A percentile compares a stretch with the other conserved stretches of the same genome.
Evolutionary conservation across 192 early-diverging fungal genomes (phyloP).

Genomic region (Paraglomus occultum): DNA sequence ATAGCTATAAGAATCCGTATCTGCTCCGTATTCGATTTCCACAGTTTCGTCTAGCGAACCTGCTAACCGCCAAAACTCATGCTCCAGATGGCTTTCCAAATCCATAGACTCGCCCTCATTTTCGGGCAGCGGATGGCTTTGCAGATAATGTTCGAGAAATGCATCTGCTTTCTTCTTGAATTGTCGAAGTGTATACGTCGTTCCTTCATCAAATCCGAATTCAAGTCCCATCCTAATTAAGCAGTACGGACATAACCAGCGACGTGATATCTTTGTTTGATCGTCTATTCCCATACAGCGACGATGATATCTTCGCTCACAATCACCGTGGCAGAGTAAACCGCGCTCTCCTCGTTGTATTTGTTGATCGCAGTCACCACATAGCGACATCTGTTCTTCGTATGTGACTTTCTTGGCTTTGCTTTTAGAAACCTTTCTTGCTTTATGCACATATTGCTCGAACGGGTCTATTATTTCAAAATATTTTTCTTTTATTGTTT

Average conservation of each 20-base stretch:
- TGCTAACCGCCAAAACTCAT: slow-evolving; percentile 92
- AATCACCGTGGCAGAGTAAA: slow-evolving; percentile 11
- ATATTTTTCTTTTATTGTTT: slow-evolving; percentile 62
- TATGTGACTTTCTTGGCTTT: slow-evolving; percentile 38
- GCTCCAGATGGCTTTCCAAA: slow-evolving; percentile 78
- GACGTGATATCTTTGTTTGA: slow-evolving; percentile 50
- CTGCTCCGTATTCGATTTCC: slow-evolving; percentile 96
- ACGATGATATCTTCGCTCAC: slow-evolving; percentile 4
- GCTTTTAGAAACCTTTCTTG: slow-evolving; percentile 12
- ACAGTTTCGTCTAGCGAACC: slow-evolving; percentile 84
- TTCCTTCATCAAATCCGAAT: slow-evolving; percentile 93
- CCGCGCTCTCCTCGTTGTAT: not conserved
- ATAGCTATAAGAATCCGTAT: slow-evolving; percentile 85
- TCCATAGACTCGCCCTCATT: slow-evolving; percentile 29
- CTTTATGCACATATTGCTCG: slow-evolving; percentile 55
- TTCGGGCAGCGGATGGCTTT: slow-evolving; percentile 30
- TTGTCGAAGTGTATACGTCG: slow-evolving; percentile 67
- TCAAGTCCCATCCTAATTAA: slow-evolving; percentile 74
- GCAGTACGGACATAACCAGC: slow-evolving; percentile 91
- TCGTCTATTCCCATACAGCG: slow-evolving; percentile 11
- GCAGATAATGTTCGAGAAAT: slow-evolving; percentile 68
- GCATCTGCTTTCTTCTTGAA: slow-evolving; percentile 78
- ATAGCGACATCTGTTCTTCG: slow-evolving; percentile 66
- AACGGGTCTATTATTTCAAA: slow-evolving; percentile 62
- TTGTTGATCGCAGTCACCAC: slow-evolving; percentile 62